Base-by-base conservation (phyloP, 192 early-diverging fungal species). In the Coemansia sp. region DNA sequence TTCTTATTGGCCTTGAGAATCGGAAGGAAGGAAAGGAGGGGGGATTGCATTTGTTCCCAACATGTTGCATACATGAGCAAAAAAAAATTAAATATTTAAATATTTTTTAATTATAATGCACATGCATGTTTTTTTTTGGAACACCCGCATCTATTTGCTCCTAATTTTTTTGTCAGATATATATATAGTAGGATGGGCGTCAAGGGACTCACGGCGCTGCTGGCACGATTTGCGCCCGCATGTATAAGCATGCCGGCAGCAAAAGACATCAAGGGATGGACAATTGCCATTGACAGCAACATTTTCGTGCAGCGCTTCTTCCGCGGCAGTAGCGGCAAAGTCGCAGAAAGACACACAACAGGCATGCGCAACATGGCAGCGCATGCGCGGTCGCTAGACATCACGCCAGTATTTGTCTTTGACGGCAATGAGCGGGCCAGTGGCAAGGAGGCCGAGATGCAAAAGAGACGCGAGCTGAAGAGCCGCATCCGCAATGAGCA, bases 321-420 rank as follows among this genome's bases (percentile, higher is more conserved):
- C 66, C 80, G 65, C 55, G 73, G 75, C 42, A 70, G 58, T 10
- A 78, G 85, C 44, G 76, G 76, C 39, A 61, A 78, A 7, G 62
- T 69, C 31, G 65, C 76, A 1, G 46, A 80, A 32, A 80, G 86
- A 13, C 88, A 90, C 62, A 70, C 90, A 17, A 70, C 76, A 13
- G 89, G 90, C 11, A 87, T 92, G 40, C 86, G 87, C 59, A 61
- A 71, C n/a, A 62, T 92, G 44, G 82, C 81, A 7, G 40, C 55
- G 9, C 85, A 83, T 59, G 75, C 87, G 48, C 73, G 80, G 15
- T 36, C 78, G 15, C 38, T 87, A 46, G 78, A 75, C 15, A 87
- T 89, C 65, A 87, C 76, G 17, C 90, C 90, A 0, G 74, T 93
- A 24, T 88, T 91, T 76, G 79, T 93, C 2, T 93, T 93, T 82